Conservation (phyloP, 805 yeast species). For the Lachancea quebecensis region DNA sequence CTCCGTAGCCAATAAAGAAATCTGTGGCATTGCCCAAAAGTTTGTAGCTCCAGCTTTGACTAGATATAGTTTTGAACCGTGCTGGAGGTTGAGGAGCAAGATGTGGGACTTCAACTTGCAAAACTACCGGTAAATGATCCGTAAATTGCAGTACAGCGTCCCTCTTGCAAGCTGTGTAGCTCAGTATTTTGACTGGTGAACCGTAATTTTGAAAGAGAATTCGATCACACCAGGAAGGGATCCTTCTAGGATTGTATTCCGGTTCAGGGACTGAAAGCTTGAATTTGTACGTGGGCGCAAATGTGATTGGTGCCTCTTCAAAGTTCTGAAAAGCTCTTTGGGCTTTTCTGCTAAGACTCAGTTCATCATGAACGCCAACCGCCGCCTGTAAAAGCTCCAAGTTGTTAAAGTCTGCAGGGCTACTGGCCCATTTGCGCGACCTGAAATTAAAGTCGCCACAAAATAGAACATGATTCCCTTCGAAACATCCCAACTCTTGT, state of each 20-base stretch:
- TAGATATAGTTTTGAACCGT: not conserved
- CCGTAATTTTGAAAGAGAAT: conserved; percentile 50
- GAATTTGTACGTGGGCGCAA: conserved; percentile 79
- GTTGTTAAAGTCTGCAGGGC: conserved; percentile 13
- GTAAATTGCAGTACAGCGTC: conserved; percentile 42
- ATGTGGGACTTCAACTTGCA: conserved; percentile 43
- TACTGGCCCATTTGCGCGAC: conserved; percentile 29
- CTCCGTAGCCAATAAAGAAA: conserved; percentile 21
- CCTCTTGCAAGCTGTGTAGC: conserved; percentile 42
- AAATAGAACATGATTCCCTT: conserved; percentile 62
- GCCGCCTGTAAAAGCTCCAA: conserved; percentile 8
- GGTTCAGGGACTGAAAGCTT: conserved; percentile 36
- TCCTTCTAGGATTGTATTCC: conserved; percentile 50
- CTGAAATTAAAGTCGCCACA: conserved; percentile 88
- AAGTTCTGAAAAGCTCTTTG: conserved; percentile 55
- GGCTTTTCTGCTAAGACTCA: conserved; percentile 26
- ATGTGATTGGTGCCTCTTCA: conserved; percentile 54
- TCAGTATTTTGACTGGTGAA: conserved; percentile 17
- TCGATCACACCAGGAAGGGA: conserved; percentile 90
- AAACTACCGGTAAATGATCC: conserved; percentile 76
- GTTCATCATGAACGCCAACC: conserved; percentile 33
- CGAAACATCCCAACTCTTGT: conserved; percentile 33
- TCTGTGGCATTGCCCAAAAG: conserved; percentile 15
- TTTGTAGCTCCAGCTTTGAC: not conserved
- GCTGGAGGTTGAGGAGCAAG: not conserved